Base-by-base conservation (phyloP, 352 stramenopile species). In the Thraustochytrium sp. region DNA sequence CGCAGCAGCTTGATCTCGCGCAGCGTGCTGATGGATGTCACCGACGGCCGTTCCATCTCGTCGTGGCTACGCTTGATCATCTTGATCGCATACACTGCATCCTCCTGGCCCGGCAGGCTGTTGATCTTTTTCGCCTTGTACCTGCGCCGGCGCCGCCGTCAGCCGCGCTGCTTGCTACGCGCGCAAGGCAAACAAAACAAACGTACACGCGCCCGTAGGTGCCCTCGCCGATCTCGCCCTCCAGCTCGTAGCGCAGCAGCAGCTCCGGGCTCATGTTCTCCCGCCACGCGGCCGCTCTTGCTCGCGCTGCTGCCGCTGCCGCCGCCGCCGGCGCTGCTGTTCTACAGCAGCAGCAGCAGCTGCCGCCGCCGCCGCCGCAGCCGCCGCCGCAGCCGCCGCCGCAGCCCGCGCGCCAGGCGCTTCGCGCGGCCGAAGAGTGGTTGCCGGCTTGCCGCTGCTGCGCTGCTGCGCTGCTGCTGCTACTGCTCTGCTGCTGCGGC, bases 1-100 rank as follows among this genome's bases (percentile, higher is more conserved):
- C 95, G 91, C 49, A 99, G 89, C 49, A 99, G 89, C 37, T 93
- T 98, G 82, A 99, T 99, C 90, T 99, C 97, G 51, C 97, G 92
- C 64, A 99, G 87, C 18, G 97, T 84, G 46, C 61, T 83, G 48
- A 84, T 84, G 40, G 61, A 83, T 9, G 76, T 84, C 44, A 84
- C 49, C 5, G 76, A 77, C 13, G 76, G 61, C 40, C 76, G 37
- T 3, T 77, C 76, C 3, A 84, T 83, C 31, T 77, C 65, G 53
- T 82, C 46, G 48, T 37, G 51, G 49, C 31, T 84, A 5, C 2
- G 61, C 48, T 84, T 84, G 61, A 84, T 84, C 36, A 53, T 68
- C 40, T 84, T 84, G 37, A 84, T 84, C 26, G 76, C 76, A 76
- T 84, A 84, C n/a, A 42, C 59, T 0, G 64, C 37, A 51, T 84